phyloP scores from a whole-genome alignment of 306 rosid genomes.

The Fragaria nilgerrensis region DNA sequence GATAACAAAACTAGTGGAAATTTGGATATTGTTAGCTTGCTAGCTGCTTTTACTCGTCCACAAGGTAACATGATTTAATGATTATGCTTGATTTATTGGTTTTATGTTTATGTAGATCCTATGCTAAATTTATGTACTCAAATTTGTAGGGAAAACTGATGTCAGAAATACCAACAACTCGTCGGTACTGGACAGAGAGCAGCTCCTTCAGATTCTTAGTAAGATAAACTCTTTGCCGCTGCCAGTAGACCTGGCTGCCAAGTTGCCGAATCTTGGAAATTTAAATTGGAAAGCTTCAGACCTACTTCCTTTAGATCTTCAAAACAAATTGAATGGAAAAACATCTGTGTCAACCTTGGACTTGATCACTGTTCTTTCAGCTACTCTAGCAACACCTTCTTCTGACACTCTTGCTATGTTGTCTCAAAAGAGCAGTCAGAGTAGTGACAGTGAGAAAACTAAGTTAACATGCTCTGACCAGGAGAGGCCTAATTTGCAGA shows the following conservation, averaged over 20 bases:
- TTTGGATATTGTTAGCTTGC: slow-evolving; percentile 60
- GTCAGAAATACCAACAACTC: slow-evolving; percentile 48
- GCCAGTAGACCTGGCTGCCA: slow-evolving; percentile 71
- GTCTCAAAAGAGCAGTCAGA: slow-evolving; percentile 61
- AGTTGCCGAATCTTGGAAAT: slow-evolving; percentile 63
- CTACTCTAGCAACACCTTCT: slow-evolving; percentile 61
- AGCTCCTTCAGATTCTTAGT: slow-evolving; percentile 73
- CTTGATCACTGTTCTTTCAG: slow-evolving; percentile 71
- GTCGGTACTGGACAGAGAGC: slow-evolving; percentile 62
- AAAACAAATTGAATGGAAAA: slow-evolving; percentile 49
- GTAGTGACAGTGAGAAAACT: slow-evolving; percentile 65
- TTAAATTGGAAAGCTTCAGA: slow-evolving; percentile 39
- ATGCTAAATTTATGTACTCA: slow-evolving; percentile 21
- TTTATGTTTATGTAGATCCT: not conserved
- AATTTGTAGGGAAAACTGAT: slow-evolving; percentile 58
- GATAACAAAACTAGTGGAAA: slow-evolving; percentile 39
- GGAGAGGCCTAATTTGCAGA: slow-evolving; percentile 33
- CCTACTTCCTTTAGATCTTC: slow-evolving; percentile 40
- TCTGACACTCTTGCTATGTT: slow-evolving; percentile 43
- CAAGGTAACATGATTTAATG: slow-evolving; percentile 47
- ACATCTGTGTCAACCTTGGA: slow-evolving; percentile 63
- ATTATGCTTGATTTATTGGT: not conserved
- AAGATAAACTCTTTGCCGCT: slow-evolving; percentile 63
- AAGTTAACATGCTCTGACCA: slow-evolving; percentile 45
- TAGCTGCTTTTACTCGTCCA: slow-evolving; percentile 63